phyloP scores from a whole-genome alignment of 1,139 yeast species.

The Protomyces arabidopsidicola region DNA sequence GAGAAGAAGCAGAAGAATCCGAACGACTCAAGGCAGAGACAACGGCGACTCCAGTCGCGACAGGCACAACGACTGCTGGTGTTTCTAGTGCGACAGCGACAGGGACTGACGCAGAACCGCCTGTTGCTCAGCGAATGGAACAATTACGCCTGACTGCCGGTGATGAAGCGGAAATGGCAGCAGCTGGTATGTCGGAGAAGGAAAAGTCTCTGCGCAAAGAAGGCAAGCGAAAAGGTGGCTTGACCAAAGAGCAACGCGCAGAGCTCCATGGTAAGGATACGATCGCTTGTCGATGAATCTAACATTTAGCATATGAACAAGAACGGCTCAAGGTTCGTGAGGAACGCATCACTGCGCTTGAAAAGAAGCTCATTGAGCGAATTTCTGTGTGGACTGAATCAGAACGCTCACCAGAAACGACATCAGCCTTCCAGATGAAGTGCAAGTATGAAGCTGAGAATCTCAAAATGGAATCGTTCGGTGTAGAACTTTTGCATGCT shows the following conservation, averaged over 20 bases:
- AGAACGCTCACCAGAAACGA: conserved; percentile 63
- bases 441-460: conserved; percentile 73
- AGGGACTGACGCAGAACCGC: neutral
- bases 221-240: conserved; percentile 48
- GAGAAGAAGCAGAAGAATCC: conserved; percentile 54
- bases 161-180: conserved; percentile 24
- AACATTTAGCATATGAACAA: conserved; percentile 55
- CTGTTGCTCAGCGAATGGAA: conserved; percentile 5
- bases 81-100: neutral
- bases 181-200: conserved; percentile 33
- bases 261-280: conserved; percentile 44
- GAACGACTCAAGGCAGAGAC: conserved; percentile 68
- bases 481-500: conserved; percentile 81
- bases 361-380: conserved; percentile 59
- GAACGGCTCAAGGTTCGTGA: conserved; percentile 68
- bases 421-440: conserved; percentile 63
- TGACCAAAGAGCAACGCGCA: conserved; percentile 48
- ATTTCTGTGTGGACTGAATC: conserved; percentile 80
- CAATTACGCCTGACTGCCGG: conserved; percentile 30
- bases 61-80: neutral
- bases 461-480: conserved; percentile 89
- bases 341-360: conserved; percentile 63
- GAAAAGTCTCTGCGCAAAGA: conserved; percentile 35
- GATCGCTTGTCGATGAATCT: neutral
- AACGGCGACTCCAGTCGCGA: conserved; percentile 51